Percentiles rank a stretch among this genome's conserved stretches.
phyloP scores from a whole-genome alignment of 208 protist genomes.

The Trypanosoma brucei region DNA sequence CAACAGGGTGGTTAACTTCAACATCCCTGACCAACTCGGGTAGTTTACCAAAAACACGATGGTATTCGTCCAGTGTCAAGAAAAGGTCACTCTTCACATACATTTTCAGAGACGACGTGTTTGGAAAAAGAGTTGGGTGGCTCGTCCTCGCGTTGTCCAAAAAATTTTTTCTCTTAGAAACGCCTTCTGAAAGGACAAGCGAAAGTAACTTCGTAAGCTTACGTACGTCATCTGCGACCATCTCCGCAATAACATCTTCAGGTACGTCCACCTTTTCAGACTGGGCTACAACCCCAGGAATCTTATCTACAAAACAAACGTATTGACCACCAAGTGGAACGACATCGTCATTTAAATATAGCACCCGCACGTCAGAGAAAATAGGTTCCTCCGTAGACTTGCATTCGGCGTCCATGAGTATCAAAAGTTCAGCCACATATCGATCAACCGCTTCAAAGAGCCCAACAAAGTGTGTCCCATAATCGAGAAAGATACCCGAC shows the following conservation, averaged over 20 bases:
- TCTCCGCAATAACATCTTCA: slow-evolving; percentile 47
- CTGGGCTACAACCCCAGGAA: slow-evolving; percentile 34
- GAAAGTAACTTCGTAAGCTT: slow-evolving; percentile 44
- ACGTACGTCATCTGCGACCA: slow-evolving; percentile 37
- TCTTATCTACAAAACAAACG: slow-evolving; percentile 47
- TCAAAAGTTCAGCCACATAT: slow-evolving; percentile 46
- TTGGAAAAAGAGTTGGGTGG: slow-evolving; percentile 64
- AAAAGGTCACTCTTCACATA: slow-evolving; percentile 52
- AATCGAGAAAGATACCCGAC: slow-evolving; percentile 50
- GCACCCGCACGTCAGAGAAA: slow-evolving; percentile 28
- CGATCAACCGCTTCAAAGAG: slow-evolving; percentile 55
- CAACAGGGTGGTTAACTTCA: slow-evolving; percentile 71
- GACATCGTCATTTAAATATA: slow-evolving; percentile 74
- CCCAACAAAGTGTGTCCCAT: slow-evolving; percentile 62
- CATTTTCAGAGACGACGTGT: slow-evolving; percentile 27
- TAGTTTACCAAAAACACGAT: slow-evolving; percentile 46
- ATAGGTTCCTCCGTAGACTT: slow-evolving; percentile 16
- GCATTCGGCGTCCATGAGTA: slow-evolving; percentile 26
- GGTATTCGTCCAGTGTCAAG: slow-evolving; percentile 65
- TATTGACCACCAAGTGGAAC: slow-evolving; percentile 7
- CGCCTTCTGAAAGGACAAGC: slow-evolving; percentile 18
- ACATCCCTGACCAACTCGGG: slow-evolving; percentile 48
- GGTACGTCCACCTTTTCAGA: slow-evolving; percentile 28
- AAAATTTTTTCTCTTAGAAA: slow-evolving; percentile 27
- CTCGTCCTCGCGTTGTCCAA: slow-evolving; percentile 67